Evolutionary conservation across 139 green algal genomes (phyloP), one percentile per base, ranked within the genome.

Genomic region (Ettlia oleoabundans): DNA sequence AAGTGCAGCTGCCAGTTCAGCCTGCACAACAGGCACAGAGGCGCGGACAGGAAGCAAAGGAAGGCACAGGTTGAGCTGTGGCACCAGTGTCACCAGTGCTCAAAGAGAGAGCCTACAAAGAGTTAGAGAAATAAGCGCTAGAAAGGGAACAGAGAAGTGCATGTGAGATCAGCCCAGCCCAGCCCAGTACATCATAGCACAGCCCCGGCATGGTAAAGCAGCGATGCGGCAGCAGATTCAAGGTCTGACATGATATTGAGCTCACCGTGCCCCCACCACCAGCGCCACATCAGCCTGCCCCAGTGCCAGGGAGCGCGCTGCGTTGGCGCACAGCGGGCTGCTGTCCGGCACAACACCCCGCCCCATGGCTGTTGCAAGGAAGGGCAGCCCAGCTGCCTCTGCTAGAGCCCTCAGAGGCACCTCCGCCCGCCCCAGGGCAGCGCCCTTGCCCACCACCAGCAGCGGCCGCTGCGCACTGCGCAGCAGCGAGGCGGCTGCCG

Each of bases 1-100:
- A 96, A 96, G 83, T 96, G 92, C 78, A 96, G 87, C 85, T 94
- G 90, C 93, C 93, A 97, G 82, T 97, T 97, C 26, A 97, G 80
- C 26, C 87, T 90, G 86, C 51, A 67, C n/a, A 7, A 55, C 38
- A 40, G n/a, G 61, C 28, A 26, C 28, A 26, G 53, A 35, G 74
- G 28, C 4, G 35, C 8, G 33, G 32, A 33, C 30, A 9, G 22
- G 52, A 1, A 35, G 21, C 2, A 9, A 37, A 53, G 5, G 3
- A 2, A 38, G 32, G 30, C 4, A 28, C 37, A 58, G 19, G 13
- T 19, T 66, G 1, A 32, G 32, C 37, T 8, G n/a, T n/a, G n/a
- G n/a, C n/a, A n/a, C n/a, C n/a, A n/a, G n/a, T n/a, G n/a, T n/a
- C n/a, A n/a, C n/a, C n/a, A n/a, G n/a, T n/a, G n/a, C n/a, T n/a